These are phyloP conservation scores for Fusarium buxicola DNA, from an alignment of 2,329 filamentous ascomycete genomes.

Conservation along the genomic window DNA sequence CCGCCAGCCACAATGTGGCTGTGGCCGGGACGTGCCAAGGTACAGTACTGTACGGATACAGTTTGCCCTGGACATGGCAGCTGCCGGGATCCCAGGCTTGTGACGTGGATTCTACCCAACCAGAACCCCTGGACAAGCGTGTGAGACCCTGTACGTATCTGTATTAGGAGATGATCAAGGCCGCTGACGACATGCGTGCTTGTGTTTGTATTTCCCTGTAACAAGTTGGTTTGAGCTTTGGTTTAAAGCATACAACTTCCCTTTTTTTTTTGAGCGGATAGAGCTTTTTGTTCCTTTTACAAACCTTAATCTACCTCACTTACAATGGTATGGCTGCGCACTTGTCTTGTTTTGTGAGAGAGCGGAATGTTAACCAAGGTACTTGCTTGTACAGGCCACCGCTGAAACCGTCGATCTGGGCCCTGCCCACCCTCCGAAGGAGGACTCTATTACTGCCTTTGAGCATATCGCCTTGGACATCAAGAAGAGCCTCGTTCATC, in stretches of 20 bases:
- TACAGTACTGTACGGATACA: background rate
- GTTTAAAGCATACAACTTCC: slow-evolving; percentile 17
- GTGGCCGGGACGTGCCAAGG: slow-evolving; percentile 5
- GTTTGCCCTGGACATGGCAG: slow-evolving; percentile 9
- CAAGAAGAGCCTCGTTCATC: slow-evolving; percentile 62
- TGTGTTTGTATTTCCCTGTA: slow-evolving; percentile 25
- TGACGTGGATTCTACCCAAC: slow-evolving; percentile 38
- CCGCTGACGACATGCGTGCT: slow-evolving; percentile 38
- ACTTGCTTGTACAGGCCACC: slow-evolving; percentile 55
- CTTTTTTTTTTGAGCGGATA: background rate
- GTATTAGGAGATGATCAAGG: slow-evolving; percentile 28
- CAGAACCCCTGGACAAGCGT: slow-evolving; percentile 22
- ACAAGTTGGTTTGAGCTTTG: slow-evolving; percentile 2
- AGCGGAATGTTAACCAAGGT: slow-evolving; percentile 3
- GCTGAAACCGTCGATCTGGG: slow-evolving; percentile 65
- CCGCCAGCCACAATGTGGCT: slow-evolving; percentile 15
- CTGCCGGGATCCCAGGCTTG: slow-evolving; percentile 26
- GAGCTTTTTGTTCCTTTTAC: background rate
- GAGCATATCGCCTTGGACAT: slow-evolving; percentile 62
- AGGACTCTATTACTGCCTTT: slow-evolving; percentile 64
- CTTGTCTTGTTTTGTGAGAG: background rate
- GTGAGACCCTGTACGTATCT: slow-evolving; percentile 32
- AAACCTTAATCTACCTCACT: background rate
- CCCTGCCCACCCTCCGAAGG: slow-evolving; percentile 59
- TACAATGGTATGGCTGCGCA: slow-evolving; percentile 31